phyloP scores from a whole-genome alignment of 2,329 filamentous ascomycete species.

The Microascus cirrosus region DNA sequence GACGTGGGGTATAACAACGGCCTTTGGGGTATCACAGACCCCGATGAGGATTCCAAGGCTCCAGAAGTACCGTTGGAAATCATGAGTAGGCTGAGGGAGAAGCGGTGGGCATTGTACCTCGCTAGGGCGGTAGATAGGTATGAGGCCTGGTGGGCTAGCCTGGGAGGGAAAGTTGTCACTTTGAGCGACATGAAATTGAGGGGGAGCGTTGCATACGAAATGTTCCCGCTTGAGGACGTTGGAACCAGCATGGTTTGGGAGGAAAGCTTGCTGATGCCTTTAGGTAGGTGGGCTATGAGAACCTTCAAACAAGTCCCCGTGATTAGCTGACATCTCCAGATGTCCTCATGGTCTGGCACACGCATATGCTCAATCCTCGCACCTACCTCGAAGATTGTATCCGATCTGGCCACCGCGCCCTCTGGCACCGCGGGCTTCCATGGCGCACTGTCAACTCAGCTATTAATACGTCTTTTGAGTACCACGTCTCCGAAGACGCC shows the following conservation, averaged over 20 bases:
- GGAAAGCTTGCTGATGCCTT: slow-evolving; percentile 38
- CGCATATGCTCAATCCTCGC: slow-evolving; percentile 67
- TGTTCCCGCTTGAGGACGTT: slow-evolving; percentile 18
- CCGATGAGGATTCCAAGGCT: slow-evolving; percentile 9
- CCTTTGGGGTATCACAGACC: slow-evolving; percentile 44
- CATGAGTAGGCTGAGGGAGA: slow-evolving; percentile 51
- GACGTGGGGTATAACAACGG: slow-evolving; percentile 55
- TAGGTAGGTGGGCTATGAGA: slow-evolving; percentile 33
- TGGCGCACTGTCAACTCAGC: slow-evolving; percentile 48
- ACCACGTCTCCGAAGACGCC: slow-evolving; percentile 31
- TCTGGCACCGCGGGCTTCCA: slow-evolving; percentile 55
- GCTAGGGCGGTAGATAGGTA: slow-evolving; percentile 59
- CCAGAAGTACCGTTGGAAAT: slow-evolving; percentile 15
- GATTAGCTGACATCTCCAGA: slow-evolving; percentile 27
- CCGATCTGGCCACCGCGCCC: slow-evolving; percentile 37
- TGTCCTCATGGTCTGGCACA: slow-evolving; percentile 70
- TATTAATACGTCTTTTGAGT: slow-evolving; percentile 51
- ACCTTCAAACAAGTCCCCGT: neutral
- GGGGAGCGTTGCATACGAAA: slow-evolving; percentile 14
- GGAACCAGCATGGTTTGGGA: slow-evolving; percentile 20
- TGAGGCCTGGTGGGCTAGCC: slow-evolving; percentile 48
- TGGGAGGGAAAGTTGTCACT: slow-evolving; percentile 18
- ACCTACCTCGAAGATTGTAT: slow-evolving; percentile 66
- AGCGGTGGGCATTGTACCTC: slow-evolving; percentile 63
- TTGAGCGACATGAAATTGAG: slow-evolving; percentile 22